Base-by-base conservation (phyloP, 306 rosid genomes). In the Hippophae rhamnoides region DNA sequence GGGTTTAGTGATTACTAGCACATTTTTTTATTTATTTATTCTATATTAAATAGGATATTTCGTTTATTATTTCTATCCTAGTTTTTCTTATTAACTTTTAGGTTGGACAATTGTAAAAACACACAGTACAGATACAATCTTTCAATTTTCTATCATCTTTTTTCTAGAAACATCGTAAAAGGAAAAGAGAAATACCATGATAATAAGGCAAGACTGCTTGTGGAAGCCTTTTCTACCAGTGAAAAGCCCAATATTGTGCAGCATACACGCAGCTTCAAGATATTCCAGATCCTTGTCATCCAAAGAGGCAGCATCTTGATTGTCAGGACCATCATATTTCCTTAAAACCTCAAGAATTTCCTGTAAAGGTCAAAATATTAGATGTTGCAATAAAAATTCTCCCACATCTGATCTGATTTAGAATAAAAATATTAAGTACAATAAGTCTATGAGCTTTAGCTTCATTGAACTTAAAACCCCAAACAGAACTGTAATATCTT, bases 211-310 rank as follows among this genome's bases (percentile, higher is more conserved):
- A 41, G 78, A 64, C 45, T 59, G 74, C 63, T 72, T 76, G 46
- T 76, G 78, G 62, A 67, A 76, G 46, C 72, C 74, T 54, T 76
- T 76, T 60, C 63, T 76, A 26, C 69, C 66, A 5, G 53, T 14
- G 62, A 48, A 65, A 51, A 59, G 56, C 72, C 81, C 74, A 64
- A 76, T 52, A 40, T 68, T 76, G 74, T 76, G 78, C 41, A 72
- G 72, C 63, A 76, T 47, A 53, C 66, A 63, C 9, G 74, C 74
- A 54, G 72, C 78, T 68, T 76, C 78, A 60, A 76, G 65, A 64
- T 68, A 76, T 45, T 76, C 75, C 51, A 72, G 68, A 63, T 76
- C 74, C 72, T 60, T 60, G 40, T 68, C 74, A 41, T 64, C 57
- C 56, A 68, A 52, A 27, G 61, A 64, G 58, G 54, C 62, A 45